Percentiles rank a stretch among this genome's conserved stretches.
Conservation (phyloP, 2,329 filamentous ascomycete species). For the Botrytis porri region DNA sequence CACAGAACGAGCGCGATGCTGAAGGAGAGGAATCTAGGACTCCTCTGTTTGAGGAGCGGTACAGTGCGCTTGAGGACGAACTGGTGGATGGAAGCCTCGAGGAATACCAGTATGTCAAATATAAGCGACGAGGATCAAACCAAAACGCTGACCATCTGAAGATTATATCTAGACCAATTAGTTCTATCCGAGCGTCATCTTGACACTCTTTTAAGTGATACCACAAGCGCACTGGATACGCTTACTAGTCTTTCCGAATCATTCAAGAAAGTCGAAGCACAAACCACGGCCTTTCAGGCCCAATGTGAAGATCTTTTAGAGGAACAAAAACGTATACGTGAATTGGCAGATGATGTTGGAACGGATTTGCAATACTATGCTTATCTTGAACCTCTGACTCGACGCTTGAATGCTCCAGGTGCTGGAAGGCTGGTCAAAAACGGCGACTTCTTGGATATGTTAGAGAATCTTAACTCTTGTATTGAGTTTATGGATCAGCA, state of each 20-base stretch:
- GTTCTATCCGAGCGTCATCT: conserved; percentile 78
- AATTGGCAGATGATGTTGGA: conserved; percentile 78
- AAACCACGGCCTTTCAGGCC: conserved; percentile 89
- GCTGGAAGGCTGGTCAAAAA: conserved; percentile 82
- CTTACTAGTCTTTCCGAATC: conserved; percentile 78
- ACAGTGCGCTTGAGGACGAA: conserved; percentile 58
- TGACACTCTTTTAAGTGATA: conserved; percentile 72
- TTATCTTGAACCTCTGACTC: conserved; percentile 86
- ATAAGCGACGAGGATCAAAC: neutral
- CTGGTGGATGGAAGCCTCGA: conserved; percentile 80
- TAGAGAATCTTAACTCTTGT: conserved; percentile 83
- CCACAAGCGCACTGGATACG: conserved; percentile 70
- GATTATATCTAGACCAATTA: conserved; percentile 77
- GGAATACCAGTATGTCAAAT: conserved; percentile 68
- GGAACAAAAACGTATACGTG: conserved; percentile 76
- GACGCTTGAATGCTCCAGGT: conserved; percentile 86
- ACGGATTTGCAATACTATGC: conserved; percentile 93
- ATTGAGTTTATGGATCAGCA: conserved; percentile 89
- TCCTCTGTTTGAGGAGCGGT: conserved; percentile 55
- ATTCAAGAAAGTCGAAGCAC: conserved; percentile 81
- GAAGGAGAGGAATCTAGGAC: conserved; percentile 47
- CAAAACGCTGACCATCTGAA: conserved; percentile 37
- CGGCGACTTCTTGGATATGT: conserved; percentile 81
- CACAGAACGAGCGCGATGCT: conserved; percentile 28
- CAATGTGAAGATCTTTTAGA: conserved; percentile 85